phyloP scores from a whole-genome alignment of 2,329 filamentous ascomycete genomes.

The Fonsecaea multimorphosa region DNA sequence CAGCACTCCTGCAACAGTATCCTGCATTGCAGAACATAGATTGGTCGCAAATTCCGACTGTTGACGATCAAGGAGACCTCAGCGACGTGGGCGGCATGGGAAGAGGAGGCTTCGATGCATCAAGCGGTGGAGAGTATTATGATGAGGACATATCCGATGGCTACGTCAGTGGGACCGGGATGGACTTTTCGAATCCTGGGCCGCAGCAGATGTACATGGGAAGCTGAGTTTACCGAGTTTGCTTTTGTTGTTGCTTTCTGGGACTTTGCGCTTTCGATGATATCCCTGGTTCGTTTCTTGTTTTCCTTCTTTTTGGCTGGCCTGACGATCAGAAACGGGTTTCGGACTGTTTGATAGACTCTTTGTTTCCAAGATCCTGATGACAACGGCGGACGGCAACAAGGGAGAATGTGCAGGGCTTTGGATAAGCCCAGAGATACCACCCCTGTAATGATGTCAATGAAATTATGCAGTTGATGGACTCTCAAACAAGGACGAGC shows the following conservation, averaged over 20 bases:
- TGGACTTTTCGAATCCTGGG: constrained; percentile 32
- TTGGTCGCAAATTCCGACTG: constrained; percentile 77
- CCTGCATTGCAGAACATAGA: constrained; percentile 89
- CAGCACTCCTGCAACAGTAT: constrained; percentile 87
- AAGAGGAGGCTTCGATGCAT: constrained; percentile 80
- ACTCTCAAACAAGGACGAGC: background rate
- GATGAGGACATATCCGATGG: constrained; percentile 60
- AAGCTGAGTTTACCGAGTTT: constrained; percentile 10
- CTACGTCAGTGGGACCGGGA: constrained; percentile 43
- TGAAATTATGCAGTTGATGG: constrained; percentile 12
- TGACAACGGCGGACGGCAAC: constrained; percentile 5
- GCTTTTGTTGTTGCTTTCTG: constrained; percentile 13
- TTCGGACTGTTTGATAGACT: constrained; percentile 13
- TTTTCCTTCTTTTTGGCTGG: constrained; percentile 5
- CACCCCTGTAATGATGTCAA: constrained; percentile 20
- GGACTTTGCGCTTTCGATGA: background rate
- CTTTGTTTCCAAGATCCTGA: constrained; percentile 15
- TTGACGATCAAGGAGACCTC: constrained; percentile 62
- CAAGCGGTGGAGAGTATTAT: constrained; percentile 72
- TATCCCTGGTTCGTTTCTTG: constrained; percentile 7
- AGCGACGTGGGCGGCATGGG: constrained; percentile 76
- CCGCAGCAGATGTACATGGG: constrained; percentile 32
- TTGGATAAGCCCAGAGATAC: constrained; percentile 22
- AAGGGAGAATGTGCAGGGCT: constrained; percentile 5
- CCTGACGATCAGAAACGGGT: background rate